These are phyloP conservation scores for Lyophyllum shimeji DNA, from an alignment of 768 basidiomycete genomes.

Conservation along the genomic window DNA sequence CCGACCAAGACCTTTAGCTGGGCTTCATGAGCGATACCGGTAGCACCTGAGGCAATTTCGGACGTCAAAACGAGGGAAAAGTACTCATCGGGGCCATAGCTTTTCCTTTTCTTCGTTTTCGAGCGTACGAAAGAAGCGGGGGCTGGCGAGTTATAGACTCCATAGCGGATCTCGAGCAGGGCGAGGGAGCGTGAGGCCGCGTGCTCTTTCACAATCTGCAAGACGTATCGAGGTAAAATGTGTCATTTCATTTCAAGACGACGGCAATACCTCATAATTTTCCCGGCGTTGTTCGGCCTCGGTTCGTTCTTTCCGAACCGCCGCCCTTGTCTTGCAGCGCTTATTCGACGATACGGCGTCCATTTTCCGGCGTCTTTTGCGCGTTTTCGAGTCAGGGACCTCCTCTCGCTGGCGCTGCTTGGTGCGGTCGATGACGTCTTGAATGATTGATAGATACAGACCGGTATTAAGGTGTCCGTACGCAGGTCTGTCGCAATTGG, in stretches of 20 bases:
- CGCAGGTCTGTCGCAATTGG: conserved; percentile 4
- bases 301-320: not conserved
- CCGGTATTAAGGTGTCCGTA: conserved; percentile 17
- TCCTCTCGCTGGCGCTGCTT: not conserved
- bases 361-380: not conserved
- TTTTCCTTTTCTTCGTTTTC: not conserved
- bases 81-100: conserved; percentile 6
- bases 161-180: conserved; percentile 11
- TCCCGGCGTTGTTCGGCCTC: not conserved
- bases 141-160: conserved; percentile 10
- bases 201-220: conserved; percentile 4
- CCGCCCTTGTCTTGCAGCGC: conserved; percentile 11
- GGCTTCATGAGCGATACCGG: conserved; percentile 11
- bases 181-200: conserved; percentile 5
- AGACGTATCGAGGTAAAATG: too few relatives aligned
- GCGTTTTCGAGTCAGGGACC: not conserved
- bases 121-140: conserved; percentile 11
- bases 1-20: not conserved
- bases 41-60: conserved; percentile 11
- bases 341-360: not conserved
- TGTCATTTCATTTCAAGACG: too few relatives aligned
- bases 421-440: conserved; percentile 17
- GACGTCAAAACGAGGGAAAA: conserved; percentile 10
- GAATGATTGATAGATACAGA: conserved; percentile 16
- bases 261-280: conserved; percentile 3